A percentile compares a stretch with the other conserved stretches of the same genome.
Evolutionary conservation across 2,329 filamentous ascomycete species (phyloP).

Genomic region (Sarocladium kiliense): DNA sequence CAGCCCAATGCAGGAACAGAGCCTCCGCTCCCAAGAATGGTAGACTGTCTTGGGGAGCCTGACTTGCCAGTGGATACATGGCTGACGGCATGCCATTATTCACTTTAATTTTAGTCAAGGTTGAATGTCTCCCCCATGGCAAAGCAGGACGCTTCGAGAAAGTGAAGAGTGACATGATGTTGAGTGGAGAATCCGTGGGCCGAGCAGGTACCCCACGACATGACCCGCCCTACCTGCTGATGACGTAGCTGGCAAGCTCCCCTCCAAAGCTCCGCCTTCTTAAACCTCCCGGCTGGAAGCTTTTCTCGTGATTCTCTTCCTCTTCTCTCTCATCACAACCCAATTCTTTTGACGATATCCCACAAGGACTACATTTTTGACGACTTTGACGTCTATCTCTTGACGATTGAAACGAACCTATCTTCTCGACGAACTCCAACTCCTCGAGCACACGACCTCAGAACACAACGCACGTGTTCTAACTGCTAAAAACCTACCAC

Average conservation of each 20-base stretch:
- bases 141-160: not conserved
- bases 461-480: conserved; percentile 10
- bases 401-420: not conserved
- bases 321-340: conserved; percentile 8
- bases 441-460: not conserved
- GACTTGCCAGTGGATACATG: not conserved
- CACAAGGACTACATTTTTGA: not conserved
- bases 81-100: conserved; percentile 1
- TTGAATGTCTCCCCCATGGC: not conserved
- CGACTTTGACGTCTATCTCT: not conserved
- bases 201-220: not conserved
- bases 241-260: conserved; percentile 9
- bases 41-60: too few species aligned
- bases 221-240: conserved; percentile 4
- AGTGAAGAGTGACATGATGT: not conserved
- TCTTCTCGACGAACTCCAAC: not conserved
- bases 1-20: conserved; percentile 5
- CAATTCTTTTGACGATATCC: conserved; percentile 3
- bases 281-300: not conserved
- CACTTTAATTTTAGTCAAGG: not conserved
- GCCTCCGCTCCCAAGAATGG: conserved; percentile 1
- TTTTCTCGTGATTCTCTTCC: not conserved
- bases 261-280: conserved; percentile 10
- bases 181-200: not conserved
- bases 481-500: conserved; percentile 11